Base-by-base conservation (phyloP, 2,329 filamentous ascomycete species). In the Zarea fungicola region DNA sequence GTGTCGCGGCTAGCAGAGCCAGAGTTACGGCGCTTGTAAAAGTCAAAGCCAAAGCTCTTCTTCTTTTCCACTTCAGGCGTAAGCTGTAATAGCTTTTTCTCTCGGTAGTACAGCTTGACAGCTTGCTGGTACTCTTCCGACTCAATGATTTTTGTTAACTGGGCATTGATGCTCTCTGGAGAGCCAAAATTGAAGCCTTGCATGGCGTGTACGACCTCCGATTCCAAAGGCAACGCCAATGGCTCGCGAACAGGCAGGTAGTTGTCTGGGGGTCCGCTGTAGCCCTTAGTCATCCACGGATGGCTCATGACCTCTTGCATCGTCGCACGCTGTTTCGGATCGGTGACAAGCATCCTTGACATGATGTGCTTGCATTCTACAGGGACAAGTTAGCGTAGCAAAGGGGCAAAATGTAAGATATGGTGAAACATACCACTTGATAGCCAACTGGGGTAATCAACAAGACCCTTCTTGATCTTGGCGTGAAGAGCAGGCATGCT, bases 401-500 rank as follows among this genome's bases (percentile, higher is more conserved):
- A 23, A 25, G 10, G 10, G 18, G 44, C 8, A 43, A 10, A 19
- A 11, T 7, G 18, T 3, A 34, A 19, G 37, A 37, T 22, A 5
- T 44, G 36, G 7, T 22, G 7, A 16, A 6, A 54, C 84, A 65
- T 77, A 95, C 92, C 92, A 60, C 83, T 82, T 50, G 89, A 92
- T 32, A 99, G 75, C 83, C 93, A 97, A 52, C 84, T 88, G 3
- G 93, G 93, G 66, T 97, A 99, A 65, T 99, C 93, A 16, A 97
- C 93, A 43, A 88, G 71, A 29, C 93, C 93, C 65, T 95, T 95
- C 74, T 99, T 99, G 69, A 99, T 99, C 72, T 99, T 99, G 51
- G 92, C 91, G 69, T 99, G 93, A 42, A 99, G 75, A 55, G 95
- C 91, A 29, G 92, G 93, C 90, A 99, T 99, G 71, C 91, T 96